A percentile compares a stretch with the other conserved stretches of the same genome.
These are phyloP conservation scores for Gossypium lobatum DNA, from an alignment of 441 rosid genomes.

Conservation along the genomic window DNA sequence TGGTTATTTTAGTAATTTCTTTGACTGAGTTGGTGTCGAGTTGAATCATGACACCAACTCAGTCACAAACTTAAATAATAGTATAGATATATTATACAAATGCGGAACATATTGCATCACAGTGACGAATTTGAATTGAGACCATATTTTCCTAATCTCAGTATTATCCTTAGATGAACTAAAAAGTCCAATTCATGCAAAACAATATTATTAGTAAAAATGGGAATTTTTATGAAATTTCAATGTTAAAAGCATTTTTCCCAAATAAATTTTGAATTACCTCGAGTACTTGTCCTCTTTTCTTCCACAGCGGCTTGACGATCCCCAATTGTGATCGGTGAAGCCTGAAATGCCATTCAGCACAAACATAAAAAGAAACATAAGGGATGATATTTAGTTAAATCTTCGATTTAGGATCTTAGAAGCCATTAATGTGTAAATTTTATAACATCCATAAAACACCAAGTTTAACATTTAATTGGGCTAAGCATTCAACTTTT, in stretches of 20 bases:
- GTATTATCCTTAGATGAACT: not conserved
- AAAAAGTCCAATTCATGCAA: not conserved
- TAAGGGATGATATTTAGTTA: not conserved
- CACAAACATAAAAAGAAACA: not conserved
- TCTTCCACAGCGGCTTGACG: conserved; percentile 63
- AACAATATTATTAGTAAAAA: not conserved
- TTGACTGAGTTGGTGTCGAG: no score
- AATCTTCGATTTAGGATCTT: not conserved
- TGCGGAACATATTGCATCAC: not conserved
- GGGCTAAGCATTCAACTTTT: not conserved
- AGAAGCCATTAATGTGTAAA: not conserved
- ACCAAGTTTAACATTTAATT: not conserved
- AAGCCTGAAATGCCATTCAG: conserved; percentile 47
- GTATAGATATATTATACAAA: not conserved
- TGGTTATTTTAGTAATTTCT: no score
- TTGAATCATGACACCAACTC: no score
- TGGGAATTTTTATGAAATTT: not conserved
- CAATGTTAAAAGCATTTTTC: conserved; percentile 8
- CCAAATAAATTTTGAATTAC: conserved; percentile 26
- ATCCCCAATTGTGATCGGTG: conserved; percentile 69
- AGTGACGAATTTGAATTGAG: not conserved
- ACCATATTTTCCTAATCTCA: not conserved
- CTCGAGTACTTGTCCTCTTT: conserved; percentile 78
- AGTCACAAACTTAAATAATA: no score
- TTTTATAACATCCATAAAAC: conserved; percentile 3